Evolutionary conservation across 345 rosid species (phyloP), one percentile per base, ranked within the genome.

Genomic region (Aurinia saxatilis): DNA sequence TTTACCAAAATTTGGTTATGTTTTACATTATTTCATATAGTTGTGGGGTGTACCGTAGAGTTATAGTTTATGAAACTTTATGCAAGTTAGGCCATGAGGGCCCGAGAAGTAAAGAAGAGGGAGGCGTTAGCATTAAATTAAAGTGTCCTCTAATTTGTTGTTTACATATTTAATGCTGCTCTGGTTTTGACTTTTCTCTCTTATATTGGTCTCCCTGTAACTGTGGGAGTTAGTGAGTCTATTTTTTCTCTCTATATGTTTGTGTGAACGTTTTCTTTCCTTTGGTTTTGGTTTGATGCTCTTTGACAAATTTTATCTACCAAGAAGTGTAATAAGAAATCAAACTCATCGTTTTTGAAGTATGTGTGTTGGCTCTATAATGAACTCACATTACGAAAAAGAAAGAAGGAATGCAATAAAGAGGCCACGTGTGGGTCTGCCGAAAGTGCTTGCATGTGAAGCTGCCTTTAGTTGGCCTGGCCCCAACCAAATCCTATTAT

Each of bases 371-470:
- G n/a, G n/a, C n/a, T n/a, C n/a, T 6, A 11, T 23, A 46, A 16
- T 11, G 39, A 57, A 42, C 10, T 40, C 8, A 42, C 27, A 19
- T 19, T 30, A 18, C 42, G 53, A 44, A 52, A 42, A 65, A 35
- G n/a, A 42, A 50, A 30, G 8, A 37, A 18, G 31, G 38, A 50
- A 45, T 30, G 60, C 29, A 61, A 54, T 53, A 61, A 69, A 61
- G 30, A 69, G 11, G 67, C 65, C 47, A 56, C 59, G 70, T 63
- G 65, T 64, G 65, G 40, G 6, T 48, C 30, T 55, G 23, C 39
- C 41, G 45, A 56, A 56, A 48, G 70, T 23, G 35, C 33, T 30
- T 56, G 75, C 75, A 71, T 71, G 75, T 63, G 75, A 70, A 63
- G 59, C 70, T 70, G 64, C 19, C 36, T 21, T 42, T 35, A 54